These are phyloP conservation scores for Nidula niveotomentosa DNA, from an alignment of 1,284 basidiomycete genomes.

Conservation along the genomic window DNA sequence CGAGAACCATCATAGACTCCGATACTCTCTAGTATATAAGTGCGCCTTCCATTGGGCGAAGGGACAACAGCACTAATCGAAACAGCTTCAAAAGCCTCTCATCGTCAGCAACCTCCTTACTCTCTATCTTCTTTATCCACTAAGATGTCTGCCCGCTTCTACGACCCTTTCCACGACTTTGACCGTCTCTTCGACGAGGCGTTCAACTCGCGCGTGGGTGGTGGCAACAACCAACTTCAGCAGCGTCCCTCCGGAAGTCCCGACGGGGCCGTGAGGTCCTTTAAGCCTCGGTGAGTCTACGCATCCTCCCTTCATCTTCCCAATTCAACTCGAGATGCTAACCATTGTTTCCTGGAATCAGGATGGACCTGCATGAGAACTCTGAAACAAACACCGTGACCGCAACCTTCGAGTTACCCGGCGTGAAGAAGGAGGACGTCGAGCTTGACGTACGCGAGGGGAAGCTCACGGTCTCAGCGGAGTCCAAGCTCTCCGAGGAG, in stretches of 20 bases:
- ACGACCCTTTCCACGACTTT: background rate
- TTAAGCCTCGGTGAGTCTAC: background rate
- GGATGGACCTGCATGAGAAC: slow-evolving; percentile 1
- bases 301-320: background rate
- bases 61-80: too few species aligned
- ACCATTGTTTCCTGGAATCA: background rate
- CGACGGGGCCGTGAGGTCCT: background rate
- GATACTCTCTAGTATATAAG: too few species aligned
- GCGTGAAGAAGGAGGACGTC: slow-evolving; percentile 1
- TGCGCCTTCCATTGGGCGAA: too few species aligned
- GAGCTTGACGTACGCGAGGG: background rate
- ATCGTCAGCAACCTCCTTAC: too few species aligned
- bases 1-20: too few species aligned
- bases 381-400: background rate
- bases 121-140: too few species aligned
- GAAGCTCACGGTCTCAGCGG: background rate
- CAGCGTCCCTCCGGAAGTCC: background rate
- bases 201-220: background rate
- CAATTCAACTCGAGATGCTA: background rate
- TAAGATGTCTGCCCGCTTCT: background rate
- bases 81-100: too few species aligned
- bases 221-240: background rate
- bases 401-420: slow-evolving; percentile 1
- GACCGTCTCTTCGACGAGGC: background rate
- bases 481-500: background rate